Evolutionary conservation across 2,329 filamentous ascomycete species (phyloP), one percentile per base, ranked within the genome.

Genomic region (Chalara sp.): DNA sequence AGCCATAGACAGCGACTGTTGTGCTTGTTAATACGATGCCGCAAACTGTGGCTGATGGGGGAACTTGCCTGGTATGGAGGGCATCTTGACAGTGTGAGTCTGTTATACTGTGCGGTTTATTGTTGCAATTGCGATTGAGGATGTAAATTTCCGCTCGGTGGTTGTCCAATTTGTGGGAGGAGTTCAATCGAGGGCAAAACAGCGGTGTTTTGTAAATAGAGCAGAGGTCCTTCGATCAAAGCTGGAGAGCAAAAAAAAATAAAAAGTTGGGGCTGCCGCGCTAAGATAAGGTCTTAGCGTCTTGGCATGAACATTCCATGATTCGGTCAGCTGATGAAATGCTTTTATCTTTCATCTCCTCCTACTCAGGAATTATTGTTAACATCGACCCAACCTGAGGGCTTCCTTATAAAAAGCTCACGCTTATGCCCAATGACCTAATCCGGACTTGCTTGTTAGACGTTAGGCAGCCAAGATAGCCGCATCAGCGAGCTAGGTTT

Each of bases 1-100:
- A 86, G 72, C 91, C 90, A 70, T 93, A 99, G 68, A 97, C 79
- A 69, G 87, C 88, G 70, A 93, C 87, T 66, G 53, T 50, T 39
- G 8, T 31, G 44, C 48, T 13, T 42, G 39, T 50, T 67, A 77
- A 80, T 61, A 56, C 52, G 30, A 41, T 13, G n/a, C 53, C 47
- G 31, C 28, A 39, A 28, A 29, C 35, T 35, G 47, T 6, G 6
- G 39, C 35, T 32, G 44, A 37, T 31, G n/a, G 31, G 5, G 13
- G 32, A 21, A 56, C 50, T 58, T 58, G 66, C 59, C 62, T 57
- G 80, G 78, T 64, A 78, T 66, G 58, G 76, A 68, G 69, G 78
- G 73, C 80, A 83, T 83, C 60, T 61, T 73, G 61, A 53, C 41
- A 43, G 44, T 33, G 52, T 42, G 21, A 12, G 21, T 12, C 44